Base-by-base conservation (phyloP, 768 basidiomycete species). In the Holtermanniella nyarrowii region DNA sequence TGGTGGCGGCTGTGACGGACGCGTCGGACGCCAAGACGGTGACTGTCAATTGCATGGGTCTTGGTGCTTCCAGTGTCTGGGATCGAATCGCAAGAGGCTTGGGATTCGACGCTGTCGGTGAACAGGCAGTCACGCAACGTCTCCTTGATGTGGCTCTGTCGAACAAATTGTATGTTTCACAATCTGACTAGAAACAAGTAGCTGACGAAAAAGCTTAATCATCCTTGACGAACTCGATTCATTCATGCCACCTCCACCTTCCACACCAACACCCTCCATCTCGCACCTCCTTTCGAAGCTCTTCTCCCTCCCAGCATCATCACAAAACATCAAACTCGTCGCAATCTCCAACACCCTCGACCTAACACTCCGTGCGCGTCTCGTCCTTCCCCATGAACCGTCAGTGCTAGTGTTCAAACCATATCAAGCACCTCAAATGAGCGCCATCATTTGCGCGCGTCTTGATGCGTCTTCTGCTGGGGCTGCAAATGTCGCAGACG, bases 321-420 rank as follows among this genome's bases (percentile, higher is more conserved):
- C 46, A 24, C 23, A 55, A 16, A 45, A 53, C 7, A 49, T 68
- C 56, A 67, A 69, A 42, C 52, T 73, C 41, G 56, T 73, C 45
- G 58, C 69, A 52, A 73, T 73, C 53, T 69, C 72, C 52, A 73
- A 73, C 58, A 70, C 72, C 2, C 66, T 73, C 52, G 72, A 73
- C 52, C 60, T 73, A 4, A 70, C 72, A 20, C 55, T 66, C 26
- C 70, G 72, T 20, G 63, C 65, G 14, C 57, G 60, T 12, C 57
- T 71, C 1, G 55, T 66, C 37, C 63, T 72, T 2, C 58, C 64
- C 16, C 49, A 62, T 26, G 58, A 57, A 42, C 46, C 58, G 7
- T 40, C 45, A 12, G 62, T 70, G 22, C 60, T 73, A 16, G 60
- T 67, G 0, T 73, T 73, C 60, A 63, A 60, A 21, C 70, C 72